phyloP scores from a whole-genome alignment of 768 basidiomycete species.

The Suillus subluteus region DNA sequence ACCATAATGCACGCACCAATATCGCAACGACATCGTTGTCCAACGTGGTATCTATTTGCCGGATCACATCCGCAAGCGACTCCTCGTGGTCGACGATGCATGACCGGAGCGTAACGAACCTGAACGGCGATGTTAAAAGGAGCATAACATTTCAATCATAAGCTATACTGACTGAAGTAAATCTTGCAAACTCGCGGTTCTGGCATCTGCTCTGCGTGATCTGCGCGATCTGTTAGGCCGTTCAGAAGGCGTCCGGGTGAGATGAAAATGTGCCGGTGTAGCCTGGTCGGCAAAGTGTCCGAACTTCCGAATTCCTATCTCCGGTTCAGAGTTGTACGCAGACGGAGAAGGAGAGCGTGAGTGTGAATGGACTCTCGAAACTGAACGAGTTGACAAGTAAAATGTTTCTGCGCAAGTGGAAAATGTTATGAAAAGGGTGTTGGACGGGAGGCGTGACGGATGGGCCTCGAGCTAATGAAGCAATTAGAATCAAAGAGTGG shows the following conservation, averaged over 20 bases:
- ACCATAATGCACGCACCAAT: slow-evolving; percentile 43
- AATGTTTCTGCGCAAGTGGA: slow-evolving; percentile 63
- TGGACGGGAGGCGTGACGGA: slow-evolving; percentile 61
- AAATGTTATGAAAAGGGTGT: slow-evolving; percentile 71
- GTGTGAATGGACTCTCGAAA: slow-evolving; percentile 29
- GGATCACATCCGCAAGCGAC: slow-evolving; percentile 51
- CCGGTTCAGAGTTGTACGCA: slow-evolving; percentile 77
- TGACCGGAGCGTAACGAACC: slow-evolving; percentile 57
- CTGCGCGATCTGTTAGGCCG: slow-evolving; percentile 22
- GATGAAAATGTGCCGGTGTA: slow-evolving; percentile 4
- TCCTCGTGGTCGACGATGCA: slow-evolving; percentile 53
- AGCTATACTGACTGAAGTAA: slow-evolving; percentile 62
- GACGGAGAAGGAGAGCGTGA: slow-evolving; percentile 58
- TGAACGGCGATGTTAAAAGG: slow-evolving; percentile 28
- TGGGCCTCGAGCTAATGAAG: slow-evolving; percentile 39
- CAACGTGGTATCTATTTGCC: slow-evolving; percentile 51
- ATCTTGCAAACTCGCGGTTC: slow-evolving; percentile 68
- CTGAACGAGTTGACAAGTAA: slow-evolving; percentile 50
- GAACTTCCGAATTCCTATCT: slow-evolving; percentile 51
- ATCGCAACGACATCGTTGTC: slow-evolving; percentile 41
- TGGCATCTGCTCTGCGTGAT: slow-evolving; percentile 33
- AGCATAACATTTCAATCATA: slow-evolving; percentile 5
- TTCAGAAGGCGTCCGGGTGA: not conserved
- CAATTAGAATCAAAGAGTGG: slow-evolving; percentile 2
- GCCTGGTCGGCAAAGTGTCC: slow-evolving; percentile 32